Base-by-base conservation (phyloP, 2,329 filamentous ascomycete species). In the Aotearoamyces nothofagi region DNA sequence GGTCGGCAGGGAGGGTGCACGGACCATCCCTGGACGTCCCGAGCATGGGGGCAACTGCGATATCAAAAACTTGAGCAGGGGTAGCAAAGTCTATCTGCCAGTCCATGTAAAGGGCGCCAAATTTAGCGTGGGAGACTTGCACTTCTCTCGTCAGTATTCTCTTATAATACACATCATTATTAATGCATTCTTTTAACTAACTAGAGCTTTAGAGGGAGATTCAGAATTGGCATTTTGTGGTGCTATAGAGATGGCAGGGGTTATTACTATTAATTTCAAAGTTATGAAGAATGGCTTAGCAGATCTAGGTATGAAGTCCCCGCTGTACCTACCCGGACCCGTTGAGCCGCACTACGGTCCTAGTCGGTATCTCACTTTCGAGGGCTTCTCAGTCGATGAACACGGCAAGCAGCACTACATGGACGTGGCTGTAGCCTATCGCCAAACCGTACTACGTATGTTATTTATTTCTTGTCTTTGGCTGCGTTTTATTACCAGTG, bases 41-140 rank as follows among this genome's bases (percentile, higher is more conserved):
- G 83, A 92, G 44, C 79, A 92, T 42, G 86, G 86, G 9, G 86
- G 84, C 0, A 92, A 92, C 45, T 90, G 82, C 47, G 83, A 93
- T 41, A 90, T 92, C 52, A 92, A 92, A 58, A 90, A 90, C 43
- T 60, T 92, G 16, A 78, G 69, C 2, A 61, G 81, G 5, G 82
- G 81, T 2, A 76, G 66, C 33, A 87, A 86, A 47, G 79, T 92
- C 0, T 93, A 84, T 49, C 64, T 93, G 1, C 86, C 86, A 0
- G 78, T 94, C 0, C 84, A 92, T 44, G 81, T 94, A 4, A 55
- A 65, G 0, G 86, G 86, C 0, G 86, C 84, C 24, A 92, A 92
- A 47, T 93, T 93, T 54, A 79, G 70, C 24, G 86, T 93, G 1
- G 86, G 86, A 9, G 86, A 93, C 48, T 55, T 92, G 19, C 83